Base-by-base conservation (phyloP, 768 basidiomycete genomes). In the Podaxis rugospora region DNA sequence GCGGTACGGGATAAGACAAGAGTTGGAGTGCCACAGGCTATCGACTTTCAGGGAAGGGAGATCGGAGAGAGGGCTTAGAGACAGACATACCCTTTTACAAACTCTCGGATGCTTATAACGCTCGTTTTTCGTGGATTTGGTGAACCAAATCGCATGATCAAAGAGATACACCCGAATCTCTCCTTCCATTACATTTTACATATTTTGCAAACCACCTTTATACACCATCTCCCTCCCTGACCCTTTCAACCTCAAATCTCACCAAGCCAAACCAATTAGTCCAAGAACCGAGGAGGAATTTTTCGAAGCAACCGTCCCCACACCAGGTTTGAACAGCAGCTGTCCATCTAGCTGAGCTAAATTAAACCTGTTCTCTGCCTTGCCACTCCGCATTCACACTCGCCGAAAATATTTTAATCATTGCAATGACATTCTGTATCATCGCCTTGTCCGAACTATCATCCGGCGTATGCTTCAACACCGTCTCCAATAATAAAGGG, bases 341-440 rank as follows among this genome's bases (percentile, higher is more conserved):
- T 98, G 95, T 69, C 90, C 88, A 67, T 97, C 93, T 37, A 99
- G 80, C 74, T 99, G 96, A 55, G 93, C 77, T 57, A 99, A 79
- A 71, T 97, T 97, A 78, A 98, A 98, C 62, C 95, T 80, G 70
- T 98, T 98, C 77, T 98, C 97, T 44, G 93, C 86, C 91, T 93
- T n/a, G n/a, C n/a, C n/a, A n/a, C 76, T 97, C 96, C 21, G 87
- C 77, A 71, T 98, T 98, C 67, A 98, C 95, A 63, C 89, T 88
- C 51, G 72, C 83, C 63, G 98, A 78, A 75, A 98, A 95, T 62
- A 86, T 92, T 42, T 88, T 85, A 51, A 98, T 76, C 39, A 92
- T 78, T 60, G 80, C 74, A 63, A 98, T 83, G 25, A 84, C 95
- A 68, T 94, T 85, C 0, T 88, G 86, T 21, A 99, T 77, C 4